phyloP scores from a whole-genome alignment of 176 grass and related monocot species.

The Rhipidocladum racemiflorum region DNA sequence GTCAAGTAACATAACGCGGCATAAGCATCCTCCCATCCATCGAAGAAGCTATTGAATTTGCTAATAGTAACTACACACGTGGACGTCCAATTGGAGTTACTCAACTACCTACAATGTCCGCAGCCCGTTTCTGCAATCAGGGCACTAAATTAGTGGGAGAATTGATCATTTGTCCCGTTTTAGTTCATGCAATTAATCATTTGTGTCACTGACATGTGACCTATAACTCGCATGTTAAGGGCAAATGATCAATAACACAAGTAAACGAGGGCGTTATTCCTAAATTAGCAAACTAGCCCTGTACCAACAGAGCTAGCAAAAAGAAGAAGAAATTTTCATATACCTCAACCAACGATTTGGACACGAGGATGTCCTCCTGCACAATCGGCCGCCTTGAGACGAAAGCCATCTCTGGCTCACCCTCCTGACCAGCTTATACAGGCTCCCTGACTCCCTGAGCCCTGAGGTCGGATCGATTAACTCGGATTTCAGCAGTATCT shows the following conservation, averaged over 20 bases:
- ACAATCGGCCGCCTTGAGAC: constrained; percentile 32
- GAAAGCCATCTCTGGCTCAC: constrained; percentile 35
- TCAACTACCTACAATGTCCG: constrained; percentile 37
- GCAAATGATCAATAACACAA: too few species aligned
- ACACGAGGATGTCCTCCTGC: constrained; percentile 50
- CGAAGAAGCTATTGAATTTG: constrained; percentile 57
- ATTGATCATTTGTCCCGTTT: too few species aligned
- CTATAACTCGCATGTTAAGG: too few species aligned
- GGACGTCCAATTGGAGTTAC: constrained; percentile 53
- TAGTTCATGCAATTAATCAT: too few species aligned
- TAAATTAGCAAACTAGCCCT: not conserved
- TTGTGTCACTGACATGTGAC: too few species aligned
- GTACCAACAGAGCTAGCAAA: not conserved
- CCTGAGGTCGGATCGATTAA: constrained; percentile 54
- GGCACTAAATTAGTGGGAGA: not conserved
- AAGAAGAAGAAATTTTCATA: not conserved
- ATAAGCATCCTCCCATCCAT: constrained; percentile 38
- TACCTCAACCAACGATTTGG: constrained; percentile 58
- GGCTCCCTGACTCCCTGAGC: too few species aligned
- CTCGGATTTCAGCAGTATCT: constrained; percentile 59
- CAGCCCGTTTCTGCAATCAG: constrained; percentile 45
- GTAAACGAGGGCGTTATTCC: too few species aligned
- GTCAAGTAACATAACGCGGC: constrained; percentile 39
- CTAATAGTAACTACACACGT: constrained; percentile 53
- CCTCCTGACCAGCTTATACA: constrained; percentile 55